Evolutionary conservation across 352 stramenopile genomes (phyloP).

Genomic region (Phytophthora uliginosa): DNA sequence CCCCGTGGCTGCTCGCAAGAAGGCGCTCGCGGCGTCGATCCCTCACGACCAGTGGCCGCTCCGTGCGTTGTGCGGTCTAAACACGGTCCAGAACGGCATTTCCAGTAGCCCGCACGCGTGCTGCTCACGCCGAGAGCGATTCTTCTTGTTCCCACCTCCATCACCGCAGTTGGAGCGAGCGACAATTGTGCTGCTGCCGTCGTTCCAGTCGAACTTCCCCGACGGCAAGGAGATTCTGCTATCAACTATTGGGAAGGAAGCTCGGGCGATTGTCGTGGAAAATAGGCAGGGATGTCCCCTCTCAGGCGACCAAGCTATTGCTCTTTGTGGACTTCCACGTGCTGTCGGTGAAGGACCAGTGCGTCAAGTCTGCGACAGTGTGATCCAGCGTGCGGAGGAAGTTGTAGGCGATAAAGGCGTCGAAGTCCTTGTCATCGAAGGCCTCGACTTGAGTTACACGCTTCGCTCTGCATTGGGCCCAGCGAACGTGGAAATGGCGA

Average conservation of each 20-base stretch:
- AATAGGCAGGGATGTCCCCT: conserved; percentile 9
- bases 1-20: conserved; percentile 49
- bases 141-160: conserved; percentile 62
- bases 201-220: conserved; percentile 40
- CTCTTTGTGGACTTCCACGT: conserved; percentile 28
- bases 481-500: conserved; percentile 37
- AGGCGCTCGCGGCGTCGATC: conserved; percentile 44
- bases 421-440: conserved; percentile 52
- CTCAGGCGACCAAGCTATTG: conserved; percentile 21
- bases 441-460: conserved; percentile 46
- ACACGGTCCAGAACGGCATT: conserved; percentile 69
- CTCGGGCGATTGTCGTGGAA: conserved; percentile 39
- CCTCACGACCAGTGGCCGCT: conserved; percentile 65
- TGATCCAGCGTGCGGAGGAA: conserved; percentile 23
- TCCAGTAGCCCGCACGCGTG: conserved; percentile 66
- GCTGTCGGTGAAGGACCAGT: conserved; percentile 5
- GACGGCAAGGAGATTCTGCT: conserved; percentile 37
- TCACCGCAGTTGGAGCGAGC: conserved; percentile 41
- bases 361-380: conserved; percentile 16
- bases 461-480: conserved; percentile 54
- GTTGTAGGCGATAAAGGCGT: conserved; percentile 22
- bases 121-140: conserved; percentile 70
- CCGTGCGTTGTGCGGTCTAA: conserved; percentile 78
- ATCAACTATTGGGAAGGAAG: conserved; percentile 34
- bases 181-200: conserved; percentile 49